Base-by-base conservation (phyloP, 2,329 filamentous ascomycete genomes). In the Eutypella sp. region DNA sequence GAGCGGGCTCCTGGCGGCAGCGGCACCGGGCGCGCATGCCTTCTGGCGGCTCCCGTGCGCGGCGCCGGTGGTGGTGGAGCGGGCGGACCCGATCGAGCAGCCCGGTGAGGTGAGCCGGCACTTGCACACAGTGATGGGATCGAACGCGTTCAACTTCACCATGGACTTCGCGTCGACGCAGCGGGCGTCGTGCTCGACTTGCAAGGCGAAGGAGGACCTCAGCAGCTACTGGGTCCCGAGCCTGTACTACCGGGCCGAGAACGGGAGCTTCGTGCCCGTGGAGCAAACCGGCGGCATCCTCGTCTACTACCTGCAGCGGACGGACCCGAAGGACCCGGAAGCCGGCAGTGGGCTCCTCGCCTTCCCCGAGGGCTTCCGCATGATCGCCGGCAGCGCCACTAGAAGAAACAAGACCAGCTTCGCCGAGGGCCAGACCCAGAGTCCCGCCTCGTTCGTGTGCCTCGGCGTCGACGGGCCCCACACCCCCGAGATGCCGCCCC, bases 181-280 rank as follows among this genome's bases (percentile, higher is more conserved):
- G 46, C 61, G 61, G 20, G 76, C 79, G 2, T 73, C 73, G 10
- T 87, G 84, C 62, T 83, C 83, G 2, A 82, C 83, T 4, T 87
- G 84, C 62, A 71, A 73, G 27, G 81, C 83, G 45, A 70, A 72
- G 23, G 67, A 78, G 50, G 83, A 87, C 60, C 67, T 78, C 47
- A 84, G 77, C 45, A 84, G 80, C 57, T 87, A 88, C 66, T 87
- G 84, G 84, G 79, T 78, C 15, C 83, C 84, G 0, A 71, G 72
- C 49, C 66, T 87, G 1, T 68, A 65, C 52, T 70, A 69, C 47
- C 64, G 75, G 47, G 71, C 74, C 38, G 58, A 72, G 37, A 76
- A 82, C 56, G 81, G 81, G 11, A 76, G 68, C 45, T 81, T 84
- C 58, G 69, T 70, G 45, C 64, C 70, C 20, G 77, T 81, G 2